Evolutionary conservation across 441 rosid species (phyloP), one percentile per base, ranked within the genome.

Genomic region (Populus tomentosa): DNA sequence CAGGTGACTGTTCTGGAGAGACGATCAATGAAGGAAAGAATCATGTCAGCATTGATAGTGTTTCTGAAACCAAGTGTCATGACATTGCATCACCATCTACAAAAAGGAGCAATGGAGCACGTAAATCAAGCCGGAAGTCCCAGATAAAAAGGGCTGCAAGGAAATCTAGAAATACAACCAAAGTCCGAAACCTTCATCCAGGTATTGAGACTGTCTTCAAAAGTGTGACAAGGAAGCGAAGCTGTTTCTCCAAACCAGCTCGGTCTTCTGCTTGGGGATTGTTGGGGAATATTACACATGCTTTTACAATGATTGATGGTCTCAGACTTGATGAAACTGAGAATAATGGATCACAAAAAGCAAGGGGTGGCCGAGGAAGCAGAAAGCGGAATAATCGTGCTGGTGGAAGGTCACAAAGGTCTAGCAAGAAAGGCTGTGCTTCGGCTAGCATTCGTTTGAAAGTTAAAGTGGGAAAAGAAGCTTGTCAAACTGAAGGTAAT

Each of bases 391-490:
- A 42, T 42, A 42, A 80, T 68, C 77, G 11, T 72, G 68, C 74
- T 36, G 79, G 81, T 67, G 81, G 86, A 53, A 78, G 77, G 74
- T 80, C 81, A 30, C 84, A 80, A 53, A 82, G 71, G 38, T 85
- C 90, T 64, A 80, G 81, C 70, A 82, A 78, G 77, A 86, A 84
- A 67, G 14, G 38, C 74, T 79, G 71, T 83, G 74, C 85, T 84
- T 80, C 86, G 79, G 85, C 81, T 64, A 80, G 90, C 79, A 88
- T 94, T 56, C 93, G 96, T 36, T 81, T 96, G 83, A 94, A 86
- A 89, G 90, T 96, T 78, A 96, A 88, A 85, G 75, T 92, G 84
- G 96, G 98, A 74, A 92, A 90, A 32, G 86, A 80, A 77, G 80
- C 83, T 82, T 75, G 82, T 82, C 86, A 81, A 70, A 83, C 73